A percentile compares a stretch with the other conserved stretches of the same genome.
Evolutionary conservation across 352 stramenopile genomes (phyloP).

Genomic region (Globisporangium camurandrum): DNA sequence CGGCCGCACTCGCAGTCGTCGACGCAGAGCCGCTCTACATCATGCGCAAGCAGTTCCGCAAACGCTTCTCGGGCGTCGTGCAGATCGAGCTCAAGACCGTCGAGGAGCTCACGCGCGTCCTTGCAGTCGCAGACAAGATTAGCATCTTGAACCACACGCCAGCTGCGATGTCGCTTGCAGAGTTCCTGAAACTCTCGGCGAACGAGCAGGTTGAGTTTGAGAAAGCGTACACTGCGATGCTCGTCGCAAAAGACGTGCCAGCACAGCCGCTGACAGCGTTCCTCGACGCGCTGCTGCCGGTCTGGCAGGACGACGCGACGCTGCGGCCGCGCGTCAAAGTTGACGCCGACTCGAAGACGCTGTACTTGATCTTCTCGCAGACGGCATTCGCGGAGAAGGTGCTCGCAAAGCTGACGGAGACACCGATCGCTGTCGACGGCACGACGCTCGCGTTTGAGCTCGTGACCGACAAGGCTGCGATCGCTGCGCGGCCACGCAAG

Average conservation of each 20-base stretch:
- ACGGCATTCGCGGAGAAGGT: conserved; percentile 58
- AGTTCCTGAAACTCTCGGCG: conserved; percentile 55
- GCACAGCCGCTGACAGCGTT: conserved; percentile 63
- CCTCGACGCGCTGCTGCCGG: conserved; percentile 52
- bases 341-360: conserved; percentile 47
- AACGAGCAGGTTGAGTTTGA: conserved; percentile 79
- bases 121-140: conserved; percentile 41
- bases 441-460: conserved; percentile 66
- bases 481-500: conserved; percentile 55
- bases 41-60: conserved; percentile 59
- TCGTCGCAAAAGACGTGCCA: conserved; percentile 78
- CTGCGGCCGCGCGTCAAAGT: conserved; percentile 70
- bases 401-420: conserved; percentile 28
- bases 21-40: conserved; percentile 66
- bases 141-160: conserved; percentile 53
- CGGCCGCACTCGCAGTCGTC: conserved; percentile 45
- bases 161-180: conserved; percentile 37
- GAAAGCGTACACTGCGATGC: conserved; percentile 72
- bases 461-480: conserved; percentile 62
- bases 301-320: conserved; percentile 63
- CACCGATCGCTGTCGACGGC: conserved; percentile 49
- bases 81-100: conserved; percentile 71
- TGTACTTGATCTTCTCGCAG: conserved; percentile 80
- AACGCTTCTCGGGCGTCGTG: conserved; percentile 65
- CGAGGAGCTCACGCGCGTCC: conserved; percentile 39